These are phyloP conservation scores for Discostella stelligeroides DNA, from an alignment of 108 stramenopile species.

Conservation along the genomic window DNA sequence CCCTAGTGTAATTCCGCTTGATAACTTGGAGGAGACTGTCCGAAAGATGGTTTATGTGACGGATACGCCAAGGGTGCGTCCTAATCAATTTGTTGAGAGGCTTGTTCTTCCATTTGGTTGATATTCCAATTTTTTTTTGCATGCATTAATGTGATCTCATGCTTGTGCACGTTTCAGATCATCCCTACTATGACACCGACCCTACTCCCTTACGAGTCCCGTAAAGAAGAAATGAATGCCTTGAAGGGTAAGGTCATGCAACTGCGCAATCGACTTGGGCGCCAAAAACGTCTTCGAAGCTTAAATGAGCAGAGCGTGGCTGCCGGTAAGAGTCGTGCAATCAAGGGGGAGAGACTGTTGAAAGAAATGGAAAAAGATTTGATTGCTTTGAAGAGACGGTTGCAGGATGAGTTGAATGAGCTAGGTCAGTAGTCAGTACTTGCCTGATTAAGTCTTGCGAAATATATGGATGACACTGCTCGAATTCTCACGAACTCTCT, in stretches of 20 bases:
- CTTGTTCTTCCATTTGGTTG: too few species aligned
- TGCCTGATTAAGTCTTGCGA: neutral
- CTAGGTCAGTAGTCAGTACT: conserved; percentile 57
- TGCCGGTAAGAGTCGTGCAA: conserved; percentile 56
- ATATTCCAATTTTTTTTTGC: too few species aligned
- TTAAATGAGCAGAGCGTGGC: conserved; percentile 66
- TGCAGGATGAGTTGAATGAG: conserved; percentile 70
- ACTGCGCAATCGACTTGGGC: conserved; percentile 62
- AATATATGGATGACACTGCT: neutral
- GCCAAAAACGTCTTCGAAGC: conserved; percentile 73
- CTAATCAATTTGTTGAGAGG: neutral
- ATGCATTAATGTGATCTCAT: too few species aligned
- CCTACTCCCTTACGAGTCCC: conserved; percentile 61
- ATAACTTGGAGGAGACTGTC: conserved; percentile 59
- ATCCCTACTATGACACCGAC: conserved; percentile 61
- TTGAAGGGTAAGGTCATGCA: conserved; percentile 64
- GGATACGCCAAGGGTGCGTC: conserved; percentile 48
- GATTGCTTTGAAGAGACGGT: conserved; percentile 63
- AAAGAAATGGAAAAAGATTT: conserved; percentile 81
- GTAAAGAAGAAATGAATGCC: conserved; percentile 54
- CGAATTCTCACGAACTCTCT: neutral
- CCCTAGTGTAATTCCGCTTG: conserved; percentile 49
- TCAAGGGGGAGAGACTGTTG: conserved; percentile 67
- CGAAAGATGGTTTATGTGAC: conserved; percentile 52
- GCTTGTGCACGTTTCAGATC: conserved; percentile 16